Base-by-base conservation (phyloP, 2,329 filamentous ascomycete genomes). In the Xylaria sp. region DNA sequence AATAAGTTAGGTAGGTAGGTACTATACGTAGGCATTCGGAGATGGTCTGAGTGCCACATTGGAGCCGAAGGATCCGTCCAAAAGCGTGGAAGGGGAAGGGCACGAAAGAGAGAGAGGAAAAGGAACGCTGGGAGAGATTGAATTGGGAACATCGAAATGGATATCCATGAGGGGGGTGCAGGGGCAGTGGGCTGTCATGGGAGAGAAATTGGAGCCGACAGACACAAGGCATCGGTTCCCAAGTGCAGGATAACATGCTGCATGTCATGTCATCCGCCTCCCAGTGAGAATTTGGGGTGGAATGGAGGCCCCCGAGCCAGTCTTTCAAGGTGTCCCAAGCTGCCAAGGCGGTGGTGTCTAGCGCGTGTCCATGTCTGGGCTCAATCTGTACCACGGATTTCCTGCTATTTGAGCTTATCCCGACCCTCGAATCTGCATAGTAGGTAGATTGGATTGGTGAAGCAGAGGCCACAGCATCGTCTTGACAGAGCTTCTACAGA, bases 51-150 rank as follows among this genome's bases (percentile, higher is more conserved):
- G 26, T 38, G 38, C 43, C 37, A n/a, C 6, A 29, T 42, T 48
- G 18, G 34, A 50, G 42, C 51, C 43, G 46, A 53, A 41, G 29
- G 57, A 60, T 57, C 49, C 43, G 51, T 38, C 26, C 29, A 26
- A 37, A 37, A 44, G 13, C 13, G 4, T 22, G n/a, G 16, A n/a
- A 22, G 17, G 11, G 21, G 29, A 41, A 47, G 48, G 18, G 26
- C 34, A 51, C 20, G 20, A 50, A 40, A 29, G 22, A 18, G 41
- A 7, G 38, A 18, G 24, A 19, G 42, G 11, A 39, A 34, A 40
- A 41, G 34, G 47, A 48, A 41, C n/a, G 43, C 38, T 37, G 48
- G 18, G 38, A 48, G 37, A 19, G 21, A 7, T 21, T 38, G 26
- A 38, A 38, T 50, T 20, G 13, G n/a, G n/a, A n/a, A n/a, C n/a